Percentiles rank a stretch among this genome's conserved stretches.
Evolutionary conservation across 1,139 yeast species (phyloP).

Genomic region (Blastobotrys aristatus): DNA sequence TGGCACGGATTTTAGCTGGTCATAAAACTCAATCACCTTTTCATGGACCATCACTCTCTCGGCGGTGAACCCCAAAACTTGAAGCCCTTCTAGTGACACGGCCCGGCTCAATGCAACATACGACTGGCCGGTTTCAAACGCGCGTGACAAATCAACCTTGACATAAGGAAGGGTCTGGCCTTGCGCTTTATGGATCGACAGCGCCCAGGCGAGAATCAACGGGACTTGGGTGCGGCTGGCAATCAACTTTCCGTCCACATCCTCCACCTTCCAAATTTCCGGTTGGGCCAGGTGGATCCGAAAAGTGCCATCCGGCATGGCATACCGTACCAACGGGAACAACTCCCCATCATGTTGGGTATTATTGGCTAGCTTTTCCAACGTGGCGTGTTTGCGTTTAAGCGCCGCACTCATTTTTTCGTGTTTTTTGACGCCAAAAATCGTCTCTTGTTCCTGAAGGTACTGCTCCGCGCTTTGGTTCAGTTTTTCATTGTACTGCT

Average conservation of each 20-base stretch:
- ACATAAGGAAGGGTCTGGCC: conserved; percentile 89
- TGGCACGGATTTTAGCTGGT: conserved; percentile 30
- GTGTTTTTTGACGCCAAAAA: conserved; percentile 8
- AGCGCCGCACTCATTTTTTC: conserved; percentile 7
- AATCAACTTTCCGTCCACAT: conserved; percentile 48
- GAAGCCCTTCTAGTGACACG: conserved; percentile 70
- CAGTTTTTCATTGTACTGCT: conserved; percentile 2
- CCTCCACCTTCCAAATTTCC: conserved; percentile 70
- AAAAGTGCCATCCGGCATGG: conserved; percentile 62
- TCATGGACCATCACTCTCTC: conserved; percentile 60
- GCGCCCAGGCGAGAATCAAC: conserved; percentile 86
- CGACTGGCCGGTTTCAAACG: conserved; percentile 92
- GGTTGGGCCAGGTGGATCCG: conserved; percentile 68
- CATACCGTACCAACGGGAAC: conserved; percentile 74
- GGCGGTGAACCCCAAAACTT: conserved; percentile 65
- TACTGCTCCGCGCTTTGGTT: neutral
- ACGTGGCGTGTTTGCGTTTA: conserved; percentile 17
- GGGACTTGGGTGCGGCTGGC: conserved; percentile 63
- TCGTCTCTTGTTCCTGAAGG: conserved; percentile 1
- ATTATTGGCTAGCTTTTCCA: conserved; percentile 16
- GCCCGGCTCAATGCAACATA: conserved; percentile 92
- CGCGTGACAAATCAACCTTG: conserved; percentile 66
- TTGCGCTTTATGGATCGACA: conserved; percentile 92
- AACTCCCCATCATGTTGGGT: conserved; percentile 17
- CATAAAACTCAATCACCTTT: conserved; percentile 65